Percentiles rank a stretch among this genome's conserved stretches.
phyloP scores from a whole-genome alignment of 163 green algal species.

The Volvox carteri region DNA sequence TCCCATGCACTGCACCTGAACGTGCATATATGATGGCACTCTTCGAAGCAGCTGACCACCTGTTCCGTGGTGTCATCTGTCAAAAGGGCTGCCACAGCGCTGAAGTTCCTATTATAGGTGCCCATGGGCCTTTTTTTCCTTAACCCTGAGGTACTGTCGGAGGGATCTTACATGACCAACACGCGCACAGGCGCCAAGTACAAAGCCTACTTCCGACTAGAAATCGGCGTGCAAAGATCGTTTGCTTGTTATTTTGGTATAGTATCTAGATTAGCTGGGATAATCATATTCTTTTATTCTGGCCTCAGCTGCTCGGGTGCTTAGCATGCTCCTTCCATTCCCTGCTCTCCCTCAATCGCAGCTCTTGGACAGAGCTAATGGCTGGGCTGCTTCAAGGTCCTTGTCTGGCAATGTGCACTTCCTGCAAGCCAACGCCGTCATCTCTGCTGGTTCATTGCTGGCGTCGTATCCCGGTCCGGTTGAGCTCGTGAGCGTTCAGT shows the following conservation, averaged over 20 bases:
- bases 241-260: too few species aligned
- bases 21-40: not conserved
- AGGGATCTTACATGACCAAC: conserved; percentile 9
- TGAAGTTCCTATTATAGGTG: conserved; percentile 25
- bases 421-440: conserved; percentile 50
- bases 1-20: too few species aligned
- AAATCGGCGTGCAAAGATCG: too few species aligned
- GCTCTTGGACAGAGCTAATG: conserved; percentile 56
- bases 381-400: conserved; percentile 28
- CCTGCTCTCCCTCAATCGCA: conserved; percentile 2
- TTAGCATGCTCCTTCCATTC: not conserved
- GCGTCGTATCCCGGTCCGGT: conserved; percentile 49
- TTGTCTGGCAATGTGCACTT: conserved; percentile 13
- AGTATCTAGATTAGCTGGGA: too few species aligned
- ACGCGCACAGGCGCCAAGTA: too few species aligned
- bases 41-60: conserved; percentile 27
- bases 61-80: conserved; percentile 12
- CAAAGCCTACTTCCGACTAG: too few species aligned
- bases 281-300: too few species aligned
- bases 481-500: conserved; percentile 57
- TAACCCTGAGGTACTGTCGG: conserved; percentile 35
- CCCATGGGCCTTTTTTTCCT: not conserved
- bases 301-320: not conserved
- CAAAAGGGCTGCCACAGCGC: conserved; percentile 18
- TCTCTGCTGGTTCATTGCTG: conserved; percentile 38